phyloP scores from a whole-genome alignment of 495 filamentous ascomycete genomes.

The Lineolata rhizophorae region DNA sequence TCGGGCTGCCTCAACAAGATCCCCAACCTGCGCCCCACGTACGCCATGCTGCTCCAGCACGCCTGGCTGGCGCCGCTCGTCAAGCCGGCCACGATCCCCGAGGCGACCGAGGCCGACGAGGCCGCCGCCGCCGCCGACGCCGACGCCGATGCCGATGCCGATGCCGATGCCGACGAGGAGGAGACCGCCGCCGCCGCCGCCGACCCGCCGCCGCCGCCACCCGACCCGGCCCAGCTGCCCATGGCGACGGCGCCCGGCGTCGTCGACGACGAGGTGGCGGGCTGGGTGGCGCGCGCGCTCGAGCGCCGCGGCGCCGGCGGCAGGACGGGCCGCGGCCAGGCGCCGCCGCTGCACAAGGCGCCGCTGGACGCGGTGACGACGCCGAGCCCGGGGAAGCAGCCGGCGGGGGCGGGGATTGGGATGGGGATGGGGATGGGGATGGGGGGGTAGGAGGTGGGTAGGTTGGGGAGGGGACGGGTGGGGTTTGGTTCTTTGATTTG shows the following conservation, averaged over 20 bases:
- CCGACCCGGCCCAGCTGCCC: conserved; percentile 6
- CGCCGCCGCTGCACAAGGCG: conserved; percentile 23
- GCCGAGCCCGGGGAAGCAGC: conserved; percentile 10
- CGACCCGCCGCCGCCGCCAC: conserved; percentile 10
- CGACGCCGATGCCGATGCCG: conserved; percentile 23
- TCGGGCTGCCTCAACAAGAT: conserved; percentile 78
- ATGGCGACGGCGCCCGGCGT: conserved; percentile 7
- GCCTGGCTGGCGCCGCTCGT: conserved; percentile 65
- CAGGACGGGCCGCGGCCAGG: conserved; percentile 15
- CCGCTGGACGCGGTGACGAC: conserved; percentile 21
- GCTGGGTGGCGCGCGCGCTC: conserved; percentile 55
- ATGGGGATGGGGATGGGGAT: no score
- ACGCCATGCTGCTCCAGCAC: conserved; percentile 70
- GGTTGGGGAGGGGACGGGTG: no score
- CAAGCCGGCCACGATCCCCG: conserved; percentile 63
- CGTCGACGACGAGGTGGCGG: conserved; percentile 58
- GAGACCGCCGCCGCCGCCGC: conserved; percentile 16
- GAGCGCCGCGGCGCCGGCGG: conserved; percentile 18
- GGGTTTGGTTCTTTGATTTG: no score
- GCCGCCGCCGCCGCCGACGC: conserved; percentile 16
- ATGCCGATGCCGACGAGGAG: conserved; percentile 39
- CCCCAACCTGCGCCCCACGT: conserved; percentile 72
- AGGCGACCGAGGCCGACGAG: conserved; percentile 38
- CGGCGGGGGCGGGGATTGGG: no score
- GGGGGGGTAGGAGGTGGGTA: no score